phyloP scores from a whole-genome alignment of 306 rosid species.

The Castanea sativa region DNA sequence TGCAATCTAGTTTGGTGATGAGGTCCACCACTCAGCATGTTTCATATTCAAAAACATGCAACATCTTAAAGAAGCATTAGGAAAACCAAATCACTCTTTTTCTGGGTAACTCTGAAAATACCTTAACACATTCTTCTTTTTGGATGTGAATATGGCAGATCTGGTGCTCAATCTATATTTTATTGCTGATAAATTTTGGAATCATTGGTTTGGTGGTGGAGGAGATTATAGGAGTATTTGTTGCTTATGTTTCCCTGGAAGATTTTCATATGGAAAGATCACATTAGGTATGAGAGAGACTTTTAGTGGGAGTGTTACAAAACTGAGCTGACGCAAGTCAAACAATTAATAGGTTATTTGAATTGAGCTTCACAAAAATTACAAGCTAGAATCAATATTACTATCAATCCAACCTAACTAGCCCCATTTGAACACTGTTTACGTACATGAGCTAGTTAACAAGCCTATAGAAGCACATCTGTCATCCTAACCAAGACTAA shows the following conservation, averaged over 20 bases:
- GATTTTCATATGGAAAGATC: conserved; percentile 17
- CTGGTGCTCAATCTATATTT: neutral
- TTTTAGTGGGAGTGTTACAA: neutral
- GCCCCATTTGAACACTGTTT: neutral
- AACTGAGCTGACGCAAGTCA: neutral
- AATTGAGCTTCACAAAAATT: neutral
- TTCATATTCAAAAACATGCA: neutral
- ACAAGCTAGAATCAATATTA: neutral
- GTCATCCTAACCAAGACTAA: neutral
- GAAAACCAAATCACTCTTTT: neutral
- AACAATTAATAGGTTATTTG: neutral
- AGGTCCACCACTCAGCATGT: no score
- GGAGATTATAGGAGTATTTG: conserved; percentile 1
- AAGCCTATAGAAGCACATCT: neutral
- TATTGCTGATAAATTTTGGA: neutral
- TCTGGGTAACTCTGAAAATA: neutral
- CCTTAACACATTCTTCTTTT: no score
- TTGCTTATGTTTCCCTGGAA: conserved; percentile 5
- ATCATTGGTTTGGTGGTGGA: conserved; percentile 1
- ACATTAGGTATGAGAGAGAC: neutral
- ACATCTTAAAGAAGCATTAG: neutral
- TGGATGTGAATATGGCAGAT: no score
- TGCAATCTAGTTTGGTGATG: no score
- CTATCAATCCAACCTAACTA: neutral
- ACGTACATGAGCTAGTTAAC: neutral